Conservation (phyloP, 768 basidiomycete species). For the Amanita thiersii region DNA sequence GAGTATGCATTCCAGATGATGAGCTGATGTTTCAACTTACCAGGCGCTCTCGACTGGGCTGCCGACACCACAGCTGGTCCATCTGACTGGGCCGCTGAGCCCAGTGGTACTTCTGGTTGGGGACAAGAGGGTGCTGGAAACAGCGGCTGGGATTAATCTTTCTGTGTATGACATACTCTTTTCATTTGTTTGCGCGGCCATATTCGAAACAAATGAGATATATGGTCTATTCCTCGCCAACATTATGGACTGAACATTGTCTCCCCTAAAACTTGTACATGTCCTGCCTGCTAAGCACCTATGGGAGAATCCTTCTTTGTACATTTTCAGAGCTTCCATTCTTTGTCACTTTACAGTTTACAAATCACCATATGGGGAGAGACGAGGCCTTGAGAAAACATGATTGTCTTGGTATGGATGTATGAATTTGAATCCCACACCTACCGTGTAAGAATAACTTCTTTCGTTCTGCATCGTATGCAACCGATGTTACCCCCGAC, state of each 20-base stretch:
- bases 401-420: neutral
- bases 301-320: neutral
- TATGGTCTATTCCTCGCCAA: neutral
- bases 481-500: constrained; percentile 48
- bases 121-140: constrained; percentile 36
- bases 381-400: constrained; percentile 18
- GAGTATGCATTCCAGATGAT: constrained; percentile 2
- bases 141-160: constrained; percentile 31
- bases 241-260: neutral
- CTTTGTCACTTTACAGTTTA: constrained; percentile 16
- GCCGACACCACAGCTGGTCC: constrained; percentile 49
- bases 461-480: constrained; percentile 41
- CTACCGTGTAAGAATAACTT: constrained; percentile 54
- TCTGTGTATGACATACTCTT: too few relatives aligned
- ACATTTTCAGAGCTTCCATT: too few relatives aligned
- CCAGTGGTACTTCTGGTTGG: constrained; percentile 35
- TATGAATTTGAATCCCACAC: constrained; percentile 9
- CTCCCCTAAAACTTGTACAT: neutral
- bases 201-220: constrained; percentile 1
- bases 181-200: too few relatives aligned
- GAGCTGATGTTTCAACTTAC: constrained; percentile 9
- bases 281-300: neutral
- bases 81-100: constrained; percentile 87
- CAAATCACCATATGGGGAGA: constrained; percentile 23
- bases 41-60: constrained; percentile 79